Percentiles rank a stretch among this genome's conserved stretches.
Conservation (phyloP, 2,329 filamentous ascomycete genomes). For the Diaporthe ilicicola region DNA sequence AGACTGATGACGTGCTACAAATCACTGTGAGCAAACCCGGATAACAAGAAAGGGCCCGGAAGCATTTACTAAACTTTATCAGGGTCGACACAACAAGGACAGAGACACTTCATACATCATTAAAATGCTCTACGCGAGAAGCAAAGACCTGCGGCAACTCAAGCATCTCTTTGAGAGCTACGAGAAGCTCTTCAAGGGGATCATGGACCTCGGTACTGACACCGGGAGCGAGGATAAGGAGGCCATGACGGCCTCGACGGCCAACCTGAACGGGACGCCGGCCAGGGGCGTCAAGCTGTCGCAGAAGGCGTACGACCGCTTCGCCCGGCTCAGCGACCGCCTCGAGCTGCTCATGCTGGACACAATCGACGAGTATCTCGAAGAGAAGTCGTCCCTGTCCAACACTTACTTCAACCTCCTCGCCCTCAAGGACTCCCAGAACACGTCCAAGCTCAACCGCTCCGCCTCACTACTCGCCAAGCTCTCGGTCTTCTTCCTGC, state of each 20-base stretch:
- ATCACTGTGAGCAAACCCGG: constrained; percentile 43
- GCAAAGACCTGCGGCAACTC: constrained; percentile 67
- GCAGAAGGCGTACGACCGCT: constrained; percentile 61
- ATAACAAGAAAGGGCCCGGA: not conserved
- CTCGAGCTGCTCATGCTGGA: constrained; percentile 68
- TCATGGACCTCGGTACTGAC: constrained; percentile 56
- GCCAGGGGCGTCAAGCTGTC: constrained; percentile 44
- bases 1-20: constrained; percentile 47
- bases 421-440: constrained; percentile 76
- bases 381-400: constrained; percentile 75
- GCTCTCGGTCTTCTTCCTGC: constrained; percentile 78
- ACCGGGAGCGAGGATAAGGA: constrained; percentile 27
- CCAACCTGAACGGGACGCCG: not conserved
- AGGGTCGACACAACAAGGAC: constrained; percentile 41
- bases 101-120: constrained; percentile 62
- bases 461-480: constrained; percentile 79
- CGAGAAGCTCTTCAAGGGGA: constrained; percentile 65
- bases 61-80: constrained; percentile 27
- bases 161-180: constrained; percentile 69
- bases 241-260: not conserved
- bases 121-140: constrained; percentile 64
- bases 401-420: constrained; percentile 82
- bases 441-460: constrained; percentile 75
- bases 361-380: constrained; percentile 69
- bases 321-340: constrained; percentile 66